Percentiles rank a stretch among this genome's conserved stretches.
These are phyloP conservation scores for Xylariaceae sp. DNA, from an alignment of 2,329 filamentous ascomycete species.

Conservation along the genomic window DNA sequence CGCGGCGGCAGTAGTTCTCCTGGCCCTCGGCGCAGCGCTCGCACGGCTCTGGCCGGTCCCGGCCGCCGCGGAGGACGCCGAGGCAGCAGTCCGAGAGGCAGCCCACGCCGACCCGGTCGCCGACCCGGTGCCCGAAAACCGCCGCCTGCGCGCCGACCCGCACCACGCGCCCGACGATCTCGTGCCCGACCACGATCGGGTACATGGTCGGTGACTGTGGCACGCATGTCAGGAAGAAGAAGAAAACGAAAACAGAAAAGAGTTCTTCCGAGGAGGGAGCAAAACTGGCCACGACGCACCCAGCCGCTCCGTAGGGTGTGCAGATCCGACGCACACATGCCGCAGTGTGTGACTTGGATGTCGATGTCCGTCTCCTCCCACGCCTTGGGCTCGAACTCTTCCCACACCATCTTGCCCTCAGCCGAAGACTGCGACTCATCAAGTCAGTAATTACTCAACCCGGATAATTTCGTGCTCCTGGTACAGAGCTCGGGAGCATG, in stretches of 20 bases:
- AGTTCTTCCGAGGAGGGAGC: neutral
- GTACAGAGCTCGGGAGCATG: too few relatives aligned
- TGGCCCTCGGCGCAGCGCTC: constrained; percentile 10
- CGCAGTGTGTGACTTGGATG: constrained; percentile 40
- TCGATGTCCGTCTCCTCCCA: constrained; percentile 42
- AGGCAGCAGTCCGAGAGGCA: constrained; percentile 39
- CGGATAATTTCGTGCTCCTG: too few relatives aligned
- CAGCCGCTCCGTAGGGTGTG: constrained; percentile 34
- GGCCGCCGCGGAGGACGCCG: neutral
- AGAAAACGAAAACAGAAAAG: too few relatives aligned
- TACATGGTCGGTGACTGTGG: constrained; percentile 11
- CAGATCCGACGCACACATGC: constrained; percentile 37
- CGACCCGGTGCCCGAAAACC: constrained; percentile 33
- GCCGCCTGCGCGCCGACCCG: constrained; percentile 27
- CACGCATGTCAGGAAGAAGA: too few relatives aligned
- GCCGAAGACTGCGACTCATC: constrained; percentile 2
- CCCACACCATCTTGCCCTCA: constrained; percentile 6
- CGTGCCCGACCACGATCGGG: constrained; percentile 36
- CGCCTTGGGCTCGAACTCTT: constrained; percentile 33
- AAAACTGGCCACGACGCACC: constrained; percentile 2
- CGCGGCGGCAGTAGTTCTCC: constrained; percentile 17
- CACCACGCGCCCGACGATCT: constrained; percentile 38
- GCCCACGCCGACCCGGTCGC: constrained; percentile 46
- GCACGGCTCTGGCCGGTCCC: constrained; percentile 19
- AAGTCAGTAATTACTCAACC: neutral